Percentiles rank a stretch among this genome's conserved stretches.
Conservation (phyloP, 345 rosid genomes). For the Sisymbrium altissimum region DNA sequence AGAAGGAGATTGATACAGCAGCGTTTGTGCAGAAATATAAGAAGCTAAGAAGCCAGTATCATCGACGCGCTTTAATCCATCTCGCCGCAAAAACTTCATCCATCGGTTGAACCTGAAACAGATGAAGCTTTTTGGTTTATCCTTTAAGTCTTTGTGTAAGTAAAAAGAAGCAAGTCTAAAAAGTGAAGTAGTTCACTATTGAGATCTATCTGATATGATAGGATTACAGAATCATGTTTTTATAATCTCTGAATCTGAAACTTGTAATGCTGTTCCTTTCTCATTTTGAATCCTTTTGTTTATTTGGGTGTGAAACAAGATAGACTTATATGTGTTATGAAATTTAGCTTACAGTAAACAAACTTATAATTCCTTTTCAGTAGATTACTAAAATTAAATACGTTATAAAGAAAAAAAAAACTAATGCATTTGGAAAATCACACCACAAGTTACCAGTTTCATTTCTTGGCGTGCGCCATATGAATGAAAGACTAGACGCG, state of each 20-base stretch:
- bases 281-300: neutral
- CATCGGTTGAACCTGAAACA: slow-evolving; percentile 10
- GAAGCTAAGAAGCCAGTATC: slow-evolving; percentile 70
- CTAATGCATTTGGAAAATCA: neutral
- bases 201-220: neutral
- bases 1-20: slow-evolving; percentile 57
- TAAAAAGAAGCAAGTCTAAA: neutral
- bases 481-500: neutral
- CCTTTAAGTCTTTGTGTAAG: neutral
- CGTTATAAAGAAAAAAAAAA: neutral
- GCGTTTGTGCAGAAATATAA: slow-evolving; percentile 74
- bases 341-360: neutral
- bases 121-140: neutral
- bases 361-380: neutral
- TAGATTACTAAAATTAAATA: neutral
- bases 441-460: neutral
- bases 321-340: neutral
- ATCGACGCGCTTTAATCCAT: slow-evolving; percentile 74
- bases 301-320: neutral
- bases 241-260: neutral
- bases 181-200: neutral
- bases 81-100: slow-evolving; percentile 70
- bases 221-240: neutral
- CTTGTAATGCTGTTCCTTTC: neutral
- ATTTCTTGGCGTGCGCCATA: slow-evolving; percentile 9